Base-by-base conservation (phyloP, 2,329 filamentous ascomycete species). In the Calonectria leucothoes region DNA sequence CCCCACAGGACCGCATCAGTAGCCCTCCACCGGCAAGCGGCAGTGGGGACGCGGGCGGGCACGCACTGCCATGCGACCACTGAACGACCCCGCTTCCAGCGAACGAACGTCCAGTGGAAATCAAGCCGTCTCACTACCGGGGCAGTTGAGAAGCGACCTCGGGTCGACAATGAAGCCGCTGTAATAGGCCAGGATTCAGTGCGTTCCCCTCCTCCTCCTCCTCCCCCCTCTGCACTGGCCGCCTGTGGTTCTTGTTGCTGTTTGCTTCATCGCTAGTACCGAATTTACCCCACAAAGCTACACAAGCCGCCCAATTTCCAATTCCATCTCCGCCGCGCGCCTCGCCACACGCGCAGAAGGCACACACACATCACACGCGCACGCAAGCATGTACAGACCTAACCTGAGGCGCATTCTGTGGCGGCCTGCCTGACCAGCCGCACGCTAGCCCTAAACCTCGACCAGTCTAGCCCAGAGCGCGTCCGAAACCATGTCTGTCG, bases 11-110 rank as follows among this genome's bases (percentile, higher is more conserved):
- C 57, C 67, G 48, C 67, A 39, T 69, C 37, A 72, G 55, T 17
- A 65, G 51, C 29, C 57, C 64, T 71, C 65, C 59, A 27, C 64
- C 70, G 64, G 70, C 65, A 72, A 61, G 66, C 66, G 66, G 55
- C 29, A 63, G 52, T 63, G 66, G 66, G 33, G 37, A 55, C 52
- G 15, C 37, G 29, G 42, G 37, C 39, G 59, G 25, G 59, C 59
- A 25, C 37, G 37, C 55, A 61, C 35, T 55, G 51, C 59, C 59
- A 64, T 64, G 59, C 59, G 37, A 42, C 59, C 39, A 33, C 59
- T 64, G 39, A 29, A 64, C 59, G 25, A 64, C 59, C 59, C 55
- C 59, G 59, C 59, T 48, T 37, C 59, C 59, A 64, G 59, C 37
- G 37, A 37, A 42, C 63, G 35, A 67, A 68, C 55, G 57, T 48